These are phyloP conservation scores for Herpetomonas tarakana DNA, from an alignment of 208 protist species.

Conservation along the genomic window DNA sequence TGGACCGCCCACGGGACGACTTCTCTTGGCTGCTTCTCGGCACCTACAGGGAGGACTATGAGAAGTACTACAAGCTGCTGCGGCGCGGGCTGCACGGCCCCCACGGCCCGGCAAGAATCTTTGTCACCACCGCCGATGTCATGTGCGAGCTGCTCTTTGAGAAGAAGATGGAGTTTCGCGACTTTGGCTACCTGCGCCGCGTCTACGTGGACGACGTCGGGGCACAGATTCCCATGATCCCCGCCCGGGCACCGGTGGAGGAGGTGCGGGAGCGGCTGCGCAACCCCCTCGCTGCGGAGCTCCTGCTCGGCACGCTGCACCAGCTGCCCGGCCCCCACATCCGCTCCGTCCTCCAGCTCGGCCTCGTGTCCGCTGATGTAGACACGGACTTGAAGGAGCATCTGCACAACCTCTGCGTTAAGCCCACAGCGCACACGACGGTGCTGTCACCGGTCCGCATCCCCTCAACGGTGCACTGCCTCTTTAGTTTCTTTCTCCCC, in stretches of 20 bases:
- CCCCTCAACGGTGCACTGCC: conserved; percentile 73
- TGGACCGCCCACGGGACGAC: conserved; percentile 59
- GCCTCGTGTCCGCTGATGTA: conserved; percentile 72
- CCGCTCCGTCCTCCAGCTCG: conserved; percentile 81
- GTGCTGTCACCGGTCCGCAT: conserved; percentile 66
- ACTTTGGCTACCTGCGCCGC: conserved; percentile 80
- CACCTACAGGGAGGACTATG: conserved; percentile 46
- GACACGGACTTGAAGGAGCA: conserved; percentile 62
- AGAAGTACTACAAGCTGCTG: conserved; percentile 47
- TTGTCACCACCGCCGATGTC: conserved; percentile 82
- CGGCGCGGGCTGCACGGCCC: conserved; percentile 29
- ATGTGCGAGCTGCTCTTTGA: conserved; percentile 81
- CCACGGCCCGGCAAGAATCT: conserved; percentile 48
- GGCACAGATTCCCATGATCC: conserved; percentile 59
- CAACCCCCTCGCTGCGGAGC: conserved; percentile 67
- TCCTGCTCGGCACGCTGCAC: conserved; percentile 81
- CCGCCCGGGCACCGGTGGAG: conserved; percentile 36
- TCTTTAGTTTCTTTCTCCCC: conserved; percentile 70
- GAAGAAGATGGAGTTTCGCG: conserved; percentile 83
- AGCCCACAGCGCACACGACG: conserved; percentile 61
- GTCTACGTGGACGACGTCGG: conserved; percentile 83
- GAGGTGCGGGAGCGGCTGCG: conserved; percentile 59
- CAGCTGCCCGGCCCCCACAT: conserved; percentile 80
- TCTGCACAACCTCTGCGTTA: conserved; percentile 74
- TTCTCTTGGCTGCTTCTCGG: conserved; percentile 69